Evolutionary conservation across 2,329 filamentous ascomycete genomes (phyloP), one percentile per base, ranked within the genome.

Genomic region (Claviceps lovelessii): DNA sequence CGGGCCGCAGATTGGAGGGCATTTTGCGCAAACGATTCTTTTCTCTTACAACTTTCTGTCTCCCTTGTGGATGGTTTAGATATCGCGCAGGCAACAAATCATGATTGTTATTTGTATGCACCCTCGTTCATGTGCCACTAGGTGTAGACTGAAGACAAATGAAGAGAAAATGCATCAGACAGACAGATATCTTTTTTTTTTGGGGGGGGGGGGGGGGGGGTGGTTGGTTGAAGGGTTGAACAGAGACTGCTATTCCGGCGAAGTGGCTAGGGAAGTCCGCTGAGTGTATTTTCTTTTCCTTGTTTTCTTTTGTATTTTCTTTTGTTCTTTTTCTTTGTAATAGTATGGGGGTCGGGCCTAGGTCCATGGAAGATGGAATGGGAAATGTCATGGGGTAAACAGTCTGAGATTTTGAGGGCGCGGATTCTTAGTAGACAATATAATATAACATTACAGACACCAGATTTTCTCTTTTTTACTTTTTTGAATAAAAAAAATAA

Each of bases 1-100:
- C 60, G 58, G 58, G 56, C 23, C 47, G 61, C 55, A 59, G 59
- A 60, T 60, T 37, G 9, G 33, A 58, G 59, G 62, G 61, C 9
- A 37, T 37, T 10, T 11, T 37, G 35, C 10, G 7, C 35, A 37
- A 33, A 41, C 15, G 37, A 41, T 41, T 41, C 17, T 23, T 23
- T 23, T 23, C 23, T 23, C 23, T 41, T 7, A 3, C 13, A 13
- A 41, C 35, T 37, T 5, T 17, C 37, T 41, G 15, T 13, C 11
- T 37, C 35, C 35, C 11, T 41, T 41, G 23, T 23, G 23, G 23
- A 23, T 23, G 23, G 23, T 23, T 23, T 23, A 23, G 23, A 23
- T 23, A 23, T 23, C 8, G 37, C 37, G 37, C 37, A 41, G 7
- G 37, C 37, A 41, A 41, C 37, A 41, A 15, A 41, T 41, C 7